Conservation (phyloP, 2,329 filamentous ascomycete genomes). For the Escovopsis sp. region DNA sequence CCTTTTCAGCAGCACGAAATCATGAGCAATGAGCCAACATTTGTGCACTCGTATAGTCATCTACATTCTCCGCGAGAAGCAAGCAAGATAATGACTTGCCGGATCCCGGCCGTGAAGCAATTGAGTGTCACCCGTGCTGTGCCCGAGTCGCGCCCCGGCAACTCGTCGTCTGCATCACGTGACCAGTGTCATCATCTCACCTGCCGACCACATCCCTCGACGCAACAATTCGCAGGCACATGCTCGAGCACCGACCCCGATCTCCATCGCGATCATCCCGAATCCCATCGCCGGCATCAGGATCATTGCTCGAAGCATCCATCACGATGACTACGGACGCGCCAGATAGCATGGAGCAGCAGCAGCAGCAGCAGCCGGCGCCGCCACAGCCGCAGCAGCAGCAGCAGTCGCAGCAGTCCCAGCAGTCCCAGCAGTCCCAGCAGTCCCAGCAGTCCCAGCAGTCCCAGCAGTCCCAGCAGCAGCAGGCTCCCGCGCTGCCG, state of each 20-base stretch:
- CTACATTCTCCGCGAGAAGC: too few species aligned
- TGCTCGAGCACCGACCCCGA: not conserved
- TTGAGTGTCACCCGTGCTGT: too few species aligned
- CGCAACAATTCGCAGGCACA: too few species aligned
- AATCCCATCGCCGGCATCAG: not conserved
- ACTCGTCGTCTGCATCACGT: not conserved
- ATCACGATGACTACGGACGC: conserved; percentile 21
- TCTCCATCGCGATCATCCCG: not conserved
- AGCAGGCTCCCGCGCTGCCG: conserved; percentile 8
- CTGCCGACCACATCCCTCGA: not conserved
- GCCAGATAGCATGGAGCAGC: conserved; percentile 18
- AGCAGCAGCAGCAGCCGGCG: not conserved
- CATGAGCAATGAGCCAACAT: too few species aligned
- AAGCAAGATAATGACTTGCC: too few species aligned
- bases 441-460: too few species aligned
- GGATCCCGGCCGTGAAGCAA: too few species aligned
- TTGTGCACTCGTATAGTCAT: too few species aligned
- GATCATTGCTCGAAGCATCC: not conserved
- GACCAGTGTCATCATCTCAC: not conserved
- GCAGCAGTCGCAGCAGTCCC: not conserved
- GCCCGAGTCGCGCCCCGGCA: too few species aligned
- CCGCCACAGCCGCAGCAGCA: too few species aligned
- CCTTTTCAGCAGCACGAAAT: too few species aligned
- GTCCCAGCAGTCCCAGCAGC: too few species aligned
- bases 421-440: conserved; percentile 4